A percentile compares a stretch with the other conserved stretches of the same genome.
These are phyloP conservation scores for Ogataea nakhonphanomensis DNA, from an alignment of 805 yeast species.

Conservation along the genomic window DNA sequence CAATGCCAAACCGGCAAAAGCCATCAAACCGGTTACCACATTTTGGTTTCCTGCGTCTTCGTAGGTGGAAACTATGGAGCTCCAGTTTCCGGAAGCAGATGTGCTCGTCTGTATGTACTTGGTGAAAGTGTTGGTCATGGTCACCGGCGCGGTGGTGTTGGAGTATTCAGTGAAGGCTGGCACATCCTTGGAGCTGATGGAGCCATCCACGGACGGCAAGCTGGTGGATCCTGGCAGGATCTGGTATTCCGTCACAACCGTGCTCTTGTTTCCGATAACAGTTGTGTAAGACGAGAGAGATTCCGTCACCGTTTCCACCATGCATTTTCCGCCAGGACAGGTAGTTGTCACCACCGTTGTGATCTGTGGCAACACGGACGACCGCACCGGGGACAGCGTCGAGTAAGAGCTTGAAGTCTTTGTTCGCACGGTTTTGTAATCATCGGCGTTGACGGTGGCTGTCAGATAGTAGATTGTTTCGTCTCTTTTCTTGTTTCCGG, in stretches of 20 bases:
- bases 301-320: slow-evolving; percentile 10
- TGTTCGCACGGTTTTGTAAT: neutral
- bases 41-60: slow-evolving; percentile 22
- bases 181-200: slow-evolving; percentile 1
- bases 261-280: slow-evolving; percentile 33
- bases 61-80: slow-evolving; percentile 24
- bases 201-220: slow-evolving; percentile 1
- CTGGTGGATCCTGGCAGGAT: slow-evolving; percentile 17
- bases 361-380: slow-evolving; percentile 5
- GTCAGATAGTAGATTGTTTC: slow-evolving; percentile 18
- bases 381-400: no score
- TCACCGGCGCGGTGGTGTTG: slow-evolving; percentile 5
- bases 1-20: slow-evolving; percentile 3
- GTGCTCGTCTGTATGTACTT: slow-evolving; percentile 7
- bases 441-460: slow-evolving; percentile 14
- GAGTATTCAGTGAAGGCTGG: neutral
- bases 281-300: slow-evolving; percentile 28
- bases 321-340: slow-evolving; percentile 15
- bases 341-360: slow-evolving; percentile 11
- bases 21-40: slow-evolving; percentile 1
- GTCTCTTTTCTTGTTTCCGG: slow-evolving; percentile 17
- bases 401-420: no score
- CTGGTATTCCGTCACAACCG: slow-evolving; percentile 40
- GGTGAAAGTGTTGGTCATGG: slow-evolving; percentile 3
- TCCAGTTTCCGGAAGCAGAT: slow-evolving; percentile 1